Percentiles rank a stretch among this genome's conserved stretches.
These are phyloP conservation scores for Emmonsia crescens DNA, from an alignment of 2,329 filamentous ascomycete species.

Conservation along the genomic window DNA sequence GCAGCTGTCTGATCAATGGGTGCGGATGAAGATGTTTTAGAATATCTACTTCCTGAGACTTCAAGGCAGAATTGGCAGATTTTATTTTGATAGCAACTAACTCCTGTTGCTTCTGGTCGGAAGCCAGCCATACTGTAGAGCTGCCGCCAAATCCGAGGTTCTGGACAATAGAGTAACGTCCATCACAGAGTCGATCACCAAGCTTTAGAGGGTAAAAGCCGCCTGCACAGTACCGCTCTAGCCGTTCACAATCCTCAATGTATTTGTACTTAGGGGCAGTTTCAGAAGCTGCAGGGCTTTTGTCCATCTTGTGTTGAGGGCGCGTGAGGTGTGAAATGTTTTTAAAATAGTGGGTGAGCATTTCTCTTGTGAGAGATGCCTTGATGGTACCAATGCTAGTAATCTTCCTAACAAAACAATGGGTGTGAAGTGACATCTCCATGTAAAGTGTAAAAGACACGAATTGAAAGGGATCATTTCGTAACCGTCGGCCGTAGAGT, in stretches of 20 bases:
- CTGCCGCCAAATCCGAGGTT: slow-evolving; percentile 13
- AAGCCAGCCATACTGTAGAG: slow-evolving; percentile 13
- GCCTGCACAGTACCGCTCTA: slow-evolving; percentile 9
- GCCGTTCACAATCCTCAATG: slow-evolving; percentile 11
- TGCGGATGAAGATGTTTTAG: slow-evolving; percentile 8
- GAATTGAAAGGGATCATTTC: slow-evolving; percentile 3
- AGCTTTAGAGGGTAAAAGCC: slow-evolving; percentile 10
- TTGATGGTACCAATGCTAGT: slow-evolving; percentile 5
- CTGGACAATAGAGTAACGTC: slow-evolving; percentile 11
- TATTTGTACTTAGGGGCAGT: slow-evolving; percentile 9
- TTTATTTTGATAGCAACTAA: slow-evolving; percentile 12
- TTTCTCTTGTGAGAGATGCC: slow-evolving; percentile 6
- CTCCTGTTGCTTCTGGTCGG: slow-evolving; percentile 9
- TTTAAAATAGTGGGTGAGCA: slow-evolving; percentile 3
- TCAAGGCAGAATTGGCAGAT: slow-evolving; percentile 6
- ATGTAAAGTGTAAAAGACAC: neutral
- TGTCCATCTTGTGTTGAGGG: slow-evolving; percentile 6
- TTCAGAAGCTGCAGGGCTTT: slow-evolving; percentile 6
- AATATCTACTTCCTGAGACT: slow-evolving; percentile 10
- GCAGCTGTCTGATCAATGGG: slow-evolving; percentile 10
- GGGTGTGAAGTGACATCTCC: slow-evolving; percentile 1
- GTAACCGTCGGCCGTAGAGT: neutral
- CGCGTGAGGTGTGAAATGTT: slow-evolving; percentile 6
- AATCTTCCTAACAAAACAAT: slow-evolving; percentile 2
- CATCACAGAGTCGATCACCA: slow-evolving; percentile 9